Evolutionary conservation across 345 rosid genomes (phyloP).

Genomic region (Aegle marmelos): DNA sequence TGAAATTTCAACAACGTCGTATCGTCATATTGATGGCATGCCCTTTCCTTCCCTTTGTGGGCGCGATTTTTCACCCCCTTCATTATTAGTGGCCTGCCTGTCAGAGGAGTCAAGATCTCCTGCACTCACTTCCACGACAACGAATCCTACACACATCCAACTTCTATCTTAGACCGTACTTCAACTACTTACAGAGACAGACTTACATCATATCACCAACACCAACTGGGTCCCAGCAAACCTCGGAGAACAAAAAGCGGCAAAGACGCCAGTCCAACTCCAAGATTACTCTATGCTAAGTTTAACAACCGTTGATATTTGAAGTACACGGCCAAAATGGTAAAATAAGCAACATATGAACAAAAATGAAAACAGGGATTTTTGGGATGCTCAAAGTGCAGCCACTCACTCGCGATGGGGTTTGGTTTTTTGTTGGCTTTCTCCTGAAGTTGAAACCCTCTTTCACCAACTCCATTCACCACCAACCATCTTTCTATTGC

Average conservation of each 20-base stretch:
- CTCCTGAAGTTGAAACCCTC: conserved; percentile 42
- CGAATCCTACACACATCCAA: not conserved
- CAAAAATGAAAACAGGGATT: conserved; percentile 3
- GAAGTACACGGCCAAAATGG: not conserved
- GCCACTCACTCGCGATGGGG: conserved; percentile 79
- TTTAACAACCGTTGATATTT: conserved; percentile 11
- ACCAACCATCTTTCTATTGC: conserved; percentile 32
- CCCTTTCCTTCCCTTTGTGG: not conserved
- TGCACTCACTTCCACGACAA: not conserved
- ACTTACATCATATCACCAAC: too few relatives aligned
- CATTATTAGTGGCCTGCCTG: not conserved
- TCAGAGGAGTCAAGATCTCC: not conserved
- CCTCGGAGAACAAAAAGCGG: not conserved
- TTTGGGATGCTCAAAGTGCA: conserved; percentile 21
- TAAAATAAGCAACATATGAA: not conserved
- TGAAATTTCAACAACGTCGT: too few relatives aligned
- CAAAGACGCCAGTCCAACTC: not conserved
- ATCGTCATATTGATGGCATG: too few relatives aligned
- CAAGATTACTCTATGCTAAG: not conserved
- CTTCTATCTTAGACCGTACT: not conserved
- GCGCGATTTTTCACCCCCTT: not conserved
- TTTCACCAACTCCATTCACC: conserved; percentile 45
- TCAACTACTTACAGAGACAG: not conserved
- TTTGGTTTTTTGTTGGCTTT: conserved; percentile 35
- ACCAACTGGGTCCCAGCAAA: not conserved